Evolutionary conservation across 345 rosid species (phyloP).

Genomic region (Moricandia moricandioides): DNA sequence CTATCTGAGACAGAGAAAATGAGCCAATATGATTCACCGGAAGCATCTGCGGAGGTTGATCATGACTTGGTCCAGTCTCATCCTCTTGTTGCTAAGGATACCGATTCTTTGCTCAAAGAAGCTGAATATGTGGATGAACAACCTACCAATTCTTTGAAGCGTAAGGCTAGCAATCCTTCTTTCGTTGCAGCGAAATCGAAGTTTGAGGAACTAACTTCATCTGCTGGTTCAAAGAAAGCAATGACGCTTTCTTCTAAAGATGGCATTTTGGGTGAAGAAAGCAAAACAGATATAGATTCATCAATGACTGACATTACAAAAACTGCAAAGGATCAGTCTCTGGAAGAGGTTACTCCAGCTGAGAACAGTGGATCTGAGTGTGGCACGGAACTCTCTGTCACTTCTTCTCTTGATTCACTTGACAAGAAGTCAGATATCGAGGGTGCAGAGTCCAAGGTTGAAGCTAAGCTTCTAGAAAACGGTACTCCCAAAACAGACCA

Average conservation of each 20-base stretch:
- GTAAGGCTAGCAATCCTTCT: slow-evolving; percentile 61
- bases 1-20: slow-evolving; percentile 38
- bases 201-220: slow-evolving; percentile 65
- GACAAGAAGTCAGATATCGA: slow-evolving; percentile 58
- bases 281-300: slow-evolving; percentile 37
- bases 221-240: slow-evolving; percentile 44
- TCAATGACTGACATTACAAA: slow-evolving; percentile 34
- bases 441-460: slow-evolving; percentile 41
- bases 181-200: slow-evolving; percentile 70
- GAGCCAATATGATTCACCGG: slow-evolving; percentile 38
- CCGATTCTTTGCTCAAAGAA: slow-evolving; percentile 27
- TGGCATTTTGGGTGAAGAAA: slow-evolving; percentile 37
- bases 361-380: slow-evolving; percentile 74
- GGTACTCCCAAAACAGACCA: slow-evolving; percentile 29
- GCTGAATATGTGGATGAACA: slow-evolving; percentile 51
- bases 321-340: slow-evolving; percentile 29
- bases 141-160: slow-evolving; percentile 57
- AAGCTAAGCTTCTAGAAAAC: slow-evolving; percentile 40
- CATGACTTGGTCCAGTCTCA: slow-evolving; percentile 35
- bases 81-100: slow-evolving; percentile 35
- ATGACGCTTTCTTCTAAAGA: slow-evolving; percentile 44
- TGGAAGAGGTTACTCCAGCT: slow-evolving; percentile 42
- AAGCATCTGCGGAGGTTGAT: slow-evolving; percentile 40
- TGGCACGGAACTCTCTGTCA: slow-evolving; percentile 84
- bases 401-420: slow-evolving; percentile 88